Conservation (phyloP, 345 rosid genomes). For the Populus alba region DNA sequence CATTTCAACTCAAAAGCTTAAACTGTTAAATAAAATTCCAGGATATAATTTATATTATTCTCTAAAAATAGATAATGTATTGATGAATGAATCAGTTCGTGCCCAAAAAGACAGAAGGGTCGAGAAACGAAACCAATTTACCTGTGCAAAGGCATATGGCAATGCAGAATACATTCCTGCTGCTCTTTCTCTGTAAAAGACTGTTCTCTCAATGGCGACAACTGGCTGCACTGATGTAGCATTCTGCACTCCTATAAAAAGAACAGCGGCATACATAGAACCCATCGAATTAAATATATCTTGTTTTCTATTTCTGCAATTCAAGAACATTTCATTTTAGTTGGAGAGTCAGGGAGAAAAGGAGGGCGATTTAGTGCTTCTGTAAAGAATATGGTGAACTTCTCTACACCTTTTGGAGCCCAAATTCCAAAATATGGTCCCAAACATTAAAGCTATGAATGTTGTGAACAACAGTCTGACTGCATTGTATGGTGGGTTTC, state of each 20-base stretch:
- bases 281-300: conserved; percentile 64
- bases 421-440: conserved; percentile 65
- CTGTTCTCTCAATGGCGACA: conserved; percentile 63
- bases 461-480: conserved; percentile 52
- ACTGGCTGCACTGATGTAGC: conserved; percentile 53
- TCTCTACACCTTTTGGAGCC: conserved; percentile 50
- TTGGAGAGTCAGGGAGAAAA: background rate
- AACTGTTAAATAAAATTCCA: no score
- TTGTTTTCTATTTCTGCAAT: conserved; percentile 38
- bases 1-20: no score
- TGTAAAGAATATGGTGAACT: background rate
- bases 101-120: background rate
- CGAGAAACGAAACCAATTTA: conserved; percentile 7
- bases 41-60: no score
- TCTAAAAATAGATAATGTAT: background rate
- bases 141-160: conserved; percentile 73
- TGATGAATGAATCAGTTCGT: background rate
- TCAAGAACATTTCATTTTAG: background rate
- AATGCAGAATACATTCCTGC: conserved; percentile 77
- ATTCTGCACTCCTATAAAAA: conserved; percentile 61
- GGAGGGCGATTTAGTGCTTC: background rate
- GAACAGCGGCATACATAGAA: conserved; percentile 60
- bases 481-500: conserved; percentile 50
- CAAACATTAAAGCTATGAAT: conserved; percentile 56
- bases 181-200: conserved; percentile 68